Evolutionary conservation across 768 basidiomycete species (phyloP).

Genomic region (Leccinum sublutescens): DNA sequence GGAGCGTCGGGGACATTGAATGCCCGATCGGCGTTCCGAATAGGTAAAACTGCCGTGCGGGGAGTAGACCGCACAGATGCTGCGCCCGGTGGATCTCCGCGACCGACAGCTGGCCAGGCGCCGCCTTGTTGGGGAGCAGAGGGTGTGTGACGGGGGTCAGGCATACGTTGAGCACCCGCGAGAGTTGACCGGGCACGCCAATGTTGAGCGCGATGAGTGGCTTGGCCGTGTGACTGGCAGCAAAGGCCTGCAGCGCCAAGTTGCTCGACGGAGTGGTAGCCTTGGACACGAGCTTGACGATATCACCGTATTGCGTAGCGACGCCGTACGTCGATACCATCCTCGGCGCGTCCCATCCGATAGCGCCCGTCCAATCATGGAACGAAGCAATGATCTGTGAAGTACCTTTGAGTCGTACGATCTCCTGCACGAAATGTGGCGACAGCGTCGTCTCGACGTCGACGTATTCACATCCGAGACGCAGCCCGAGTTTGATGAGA

Average conservation of each 20-base stretch:
- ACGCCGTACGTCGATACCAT: no score
- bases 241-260: constrained; percentile 73
- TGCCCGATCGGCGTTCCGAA: constrained; percentile 87
- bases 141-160: constrained; percentile 93
- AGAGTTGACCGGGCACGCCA: constrained; percentile 85
- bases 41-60: constrained; percentile 73
- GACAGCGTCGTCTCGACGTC: constrained; percentile 61
- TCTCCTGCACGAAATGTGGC: no score
- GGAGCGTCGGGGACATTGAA: constrained; percentile 90
- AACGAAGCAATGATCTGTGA: no score
- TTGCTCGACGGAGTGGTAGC: constrained; percentile 72
- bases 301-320: no score
- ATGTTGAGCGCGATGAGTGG: constrained; percentile 96
- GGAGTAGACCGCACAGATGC: constrained; percentile 71
- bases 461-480: constrained; percentile 86
- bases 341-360: no score
- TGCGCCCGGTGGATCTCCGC: constrained; percentile 81
- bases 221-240: constrained; percentile 54
- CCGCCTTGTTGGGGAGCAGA: constrained; percentile 78
- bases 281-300: no score
- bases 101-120: constrained; percentile 92
- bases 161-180: constrained; percentile 80
- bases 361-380: no score
- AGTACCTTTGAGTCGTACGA: no score
- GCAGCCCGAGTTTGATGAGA: constrained; percentile 74